Percentiles rank a stretch among this genome's conserved stretches.
Evolutionary conservation across 441 rosid genomes (phyloP).

Genomic region (Jatropha multifida): DNA sequence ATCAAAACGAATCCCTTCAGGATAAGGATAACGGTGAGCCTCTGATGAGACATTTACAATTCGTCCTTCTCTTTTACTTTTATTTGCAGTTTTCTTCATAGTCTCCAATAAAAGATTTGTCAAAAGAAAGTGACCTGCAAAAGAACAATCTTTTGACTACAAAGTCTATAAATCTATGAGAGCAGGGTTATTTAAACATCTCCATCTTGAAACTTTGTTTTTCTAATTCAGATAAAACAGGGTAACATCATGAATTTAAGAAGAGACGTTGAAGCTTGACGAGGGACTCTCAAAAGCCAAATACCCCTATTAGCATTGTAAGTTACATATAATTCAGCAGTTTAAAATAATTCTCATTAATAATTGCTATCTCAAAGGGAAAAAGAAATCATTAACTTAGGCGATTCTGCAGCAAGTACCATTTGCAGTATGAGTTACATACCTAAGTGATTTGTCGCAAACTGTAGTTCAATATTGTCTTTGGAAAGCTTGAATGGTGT

Average conservation of each 20-base stretch:
- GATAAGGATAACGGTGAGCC: slow-evolving; percentile 44
- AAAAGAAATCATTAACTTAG: background rate
- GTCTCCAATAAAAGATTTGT: slow-evolving; percentile 57
- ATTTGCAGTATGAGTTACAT: slow-evolving; percentile 1
- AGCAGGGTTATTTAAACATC: background rate
- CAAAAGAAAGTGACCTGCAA: slow-evolving; percentile 69
- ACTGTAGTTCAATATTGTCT: slow-evolving; percentile 60
- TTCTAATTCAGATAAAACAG: no score
- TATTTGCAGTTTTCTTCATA: slow-evolving; percentile 58
- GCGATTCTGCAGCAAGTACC: slow-evolving; percentile 1
- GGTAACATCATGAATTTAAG: background rate
- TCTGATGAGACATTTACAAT: slow-evolving; percentile 58
- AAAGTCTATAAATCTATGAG: background rate
- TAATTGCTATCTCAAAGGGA: background rate
- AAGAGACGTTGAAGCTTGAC: no score
- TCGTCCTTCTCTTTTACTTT: slow-evolving; percentile 56
- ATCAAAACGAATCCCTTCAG: slow-evolving; percentile 56
- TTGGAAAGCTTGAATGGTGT: slow-evolving; percentile 55
- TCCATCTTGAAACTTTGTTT: background rate
- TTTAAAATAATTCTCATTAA: background rate
- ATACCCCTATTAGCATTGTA: background rate
- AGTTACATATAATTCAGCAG: background rate
- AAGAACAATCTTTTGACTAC: background rate
- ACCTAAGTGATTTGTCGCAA: slow-evolving; percentile 75
- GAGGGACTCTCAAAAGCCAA: background rate